Conservation (phyloP, 2,329 filamentous ascomycete genomes). For the Setomelanomma holmii region DNA sequence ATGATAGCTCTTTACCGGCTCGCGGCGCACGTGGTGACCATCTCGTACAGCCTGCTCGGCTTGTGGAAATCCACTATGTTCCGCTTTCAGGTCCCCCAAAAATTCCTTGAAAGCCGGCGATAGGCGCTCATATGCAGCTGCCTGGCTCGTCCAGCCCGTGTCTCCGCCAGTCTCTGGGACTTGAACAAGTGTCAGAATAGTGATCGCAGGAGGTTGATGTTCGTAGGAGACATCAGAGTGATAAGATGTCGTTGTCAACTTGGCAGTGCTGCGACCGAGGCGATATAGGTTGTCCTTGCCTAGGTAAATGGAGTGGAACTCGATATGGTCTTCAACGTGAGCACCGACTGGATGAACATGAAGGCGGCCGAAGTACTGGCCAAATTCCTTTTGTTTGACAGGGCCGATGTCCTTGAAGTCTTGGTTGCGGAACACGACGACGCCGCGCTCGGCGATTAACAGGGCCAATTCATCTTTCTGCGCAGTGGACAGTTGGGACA, state of each 20-base stretch:
- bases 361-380: conserved; percentile 51
- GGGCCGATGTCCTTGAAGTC: conserved; percentile 57
- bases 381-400: conserved; percentile 52
- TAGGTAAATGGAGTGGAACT: conserved; percentile 33
- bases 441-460: conserved; percentile 42
- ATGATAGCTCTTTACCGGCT: conserved; percentile 30
- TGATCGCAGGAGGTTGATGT: conserved; percentile 56
- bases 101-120: conserved; percentile 24
- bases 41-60: conserved; percentile 64
- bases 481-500: conserved; percentile 51
- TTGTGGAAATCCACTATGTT: conserved; percentile 79
- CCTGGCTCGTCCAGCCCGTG: conserved; percentile 56
- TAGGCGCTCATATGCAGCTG: conserved; percentile 53
- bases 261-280: conserved; percentile 26
- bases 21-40: conserved; percentile 43
- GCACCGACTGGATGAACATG: conserved; percentile 33
- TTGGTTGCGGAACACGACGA: conserved; percentile 56
- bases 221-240: conserved; percentile 60
- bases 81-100: conserved; percentile 71
- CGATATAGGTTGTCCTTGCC: conserved; percentile 35
- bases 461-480: conserved; percentile 57
- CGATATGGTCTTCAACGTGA: conserved; percentile 35
- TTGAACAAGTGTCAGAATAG: conserved; percentile 57
- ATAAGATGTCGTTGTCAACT: conserved; percentile 55
- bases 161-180: conserved; percentile 60